Evolutionary conservation across 179 eudicot species (phyloP).

Genomic region (Carnegiea gigantea): DNA sequence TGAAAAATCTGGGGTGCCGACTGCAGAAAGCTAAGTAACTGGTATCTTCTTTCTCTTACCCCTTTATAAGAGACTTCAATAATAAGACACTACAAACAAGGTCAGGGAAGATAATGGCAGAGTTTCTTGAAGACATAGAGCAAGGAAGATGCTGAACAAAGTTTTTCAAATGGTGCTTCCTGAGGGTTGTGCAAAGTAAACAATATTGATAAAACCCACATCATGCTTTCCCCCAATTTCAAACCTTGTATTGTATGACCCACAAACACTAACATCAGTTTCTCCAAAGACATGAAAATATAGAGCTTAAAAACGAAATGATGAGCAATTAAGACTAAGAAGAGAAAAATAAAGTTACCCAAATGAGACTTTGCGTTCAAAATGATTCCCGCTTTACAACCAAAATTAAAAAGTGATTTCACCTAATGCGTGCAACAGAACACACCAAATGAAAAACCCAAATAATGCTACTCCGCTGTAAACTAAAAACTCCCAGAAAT

Average conservation of each 20-base stretch:
- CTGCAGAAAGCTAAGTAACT: not conserved
- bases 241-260: not conserved
- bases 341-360: not conserved
- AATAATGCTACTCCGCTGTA: slow-evolving; percentile 12
- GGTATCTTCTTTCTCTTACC: not conserved
- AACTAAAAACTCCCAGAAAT: slow-evolving; percentile 5
- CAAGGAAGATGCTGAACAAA: not conserved
- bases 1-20: not conserved
- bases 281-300: not conserved
- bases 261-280: not conserved
- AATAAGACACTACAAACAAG: not conserved
- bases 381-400: not conserved
- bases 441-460: not conserved
- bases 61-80: not conserved
- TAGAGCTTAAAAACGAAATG: not conserved
- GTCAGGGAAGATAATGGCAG: too few species aligned
- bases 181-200: not conserved
- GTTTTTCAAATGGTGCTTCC: not conserved
- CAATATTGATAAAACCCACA: slow-evolving; percentile 4
- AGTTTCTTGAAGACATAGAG: too few species aligned
- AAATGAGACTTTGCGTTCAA: slow-evolving; percentile 2
- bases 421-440: not conserved
- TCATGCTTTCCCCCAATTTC: not conserved
- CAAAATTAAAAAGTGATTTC: not conserved
- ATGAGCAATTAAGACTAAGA: slow-evolving; percentile 1